A percentile compares a stretch with the other conserved stretches of the same genome.
Conservation (phyloP, 2,329 filamentous ascomycete species). For the Trichoderma koningiopsis region DNA sequence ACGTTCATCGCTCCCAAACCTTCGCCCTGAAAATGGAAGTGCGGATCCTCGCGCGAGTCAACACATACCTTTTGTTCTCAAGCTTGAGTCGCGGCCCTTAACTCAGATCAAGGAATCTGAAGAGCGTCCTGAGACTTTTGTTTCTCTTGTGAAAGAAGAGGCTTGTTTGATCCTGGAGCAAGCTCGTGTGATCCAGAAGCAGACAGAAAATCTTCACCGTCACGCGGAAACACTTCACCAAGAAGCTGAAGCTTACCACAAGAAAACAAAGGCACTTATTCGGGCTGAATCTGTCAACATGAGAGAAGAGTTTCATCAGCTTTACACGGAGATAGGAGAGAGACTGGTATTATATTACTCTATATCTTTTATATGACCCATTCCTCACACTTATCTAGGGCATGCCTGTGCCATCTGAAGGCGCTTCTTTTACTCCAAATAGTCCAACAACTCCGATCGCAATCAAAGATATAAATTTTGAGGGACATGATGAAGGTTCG, state of each 20-base stretch:
- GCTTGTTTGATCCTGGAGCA: neutral
- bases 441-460: slow-evolving; percentile 5
- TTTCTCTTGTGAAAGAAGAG: neutral
- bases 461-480: neutral
- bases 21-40: neutral
- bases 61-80: neutral
- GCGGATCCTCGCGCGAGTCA: neutral
- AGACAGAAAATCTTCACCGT: no score
- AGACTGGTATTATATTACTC: no score
- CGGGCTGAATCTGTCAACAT: no score
- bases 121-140: neutral
- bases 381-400: no score
- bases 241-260: no score
- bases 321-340: no score
- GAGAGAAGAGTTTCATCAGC: no score
- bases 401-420: no score
- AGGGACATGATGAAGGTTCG: neutral
- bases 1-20: neutral
- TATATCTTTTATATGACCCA: no score
- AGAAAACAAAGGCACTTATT: no score
- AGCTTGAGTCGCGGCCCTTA: neutral
- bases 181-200: neutral
- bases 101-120: neutral
- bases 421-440: neutral
- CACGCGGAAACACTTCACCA: no score